Conservation (phyloP, 225 moss, liverwort and hornwort species). For the Rhytidiadelphus loreus region DNA sequence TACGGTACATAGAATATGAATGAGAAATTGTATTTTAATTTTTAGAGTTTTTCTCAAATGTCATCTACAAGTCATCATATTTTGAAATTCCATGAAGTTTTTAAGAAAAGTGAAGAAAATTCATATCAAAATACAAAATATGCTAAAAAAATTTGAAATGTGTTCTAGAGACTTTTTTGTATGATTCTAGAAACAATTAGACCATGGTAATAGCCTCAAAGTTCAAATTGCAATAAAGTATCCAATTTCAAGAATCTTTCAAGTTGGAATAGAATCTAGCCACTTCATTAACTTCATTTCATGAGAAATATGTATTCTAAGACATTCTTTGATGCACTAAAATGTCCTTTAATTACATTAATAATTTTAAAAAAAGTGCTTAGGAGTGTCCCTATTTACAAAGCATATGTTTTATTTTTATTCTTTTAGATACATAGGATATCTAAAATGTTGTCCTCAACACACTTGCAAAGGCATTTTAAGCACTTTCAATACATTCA, state of each 20-base stretch:
- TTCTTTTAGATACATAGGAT: too few species aligned
- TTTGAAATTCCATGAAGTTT: neutral
- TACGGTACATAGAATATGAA: neutral
- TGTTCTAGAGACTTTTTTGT: too few species aligned
- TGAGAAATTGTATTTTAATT: neutral
- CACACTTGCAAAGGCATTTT: too few species aligned
- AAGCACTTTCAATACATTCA: too few species aligned
- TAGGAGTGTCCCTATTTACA: too few species aligned
- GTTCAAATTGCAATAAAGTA: neutral
- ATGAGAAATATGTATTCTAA: neutral
- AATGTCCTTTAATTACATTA: neutral
- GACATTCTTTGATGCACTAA: neutral
- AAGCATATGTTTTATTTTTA: neutral
- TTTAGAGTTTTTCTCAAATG: neutral
- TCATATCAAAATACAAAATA: too few species aligned
- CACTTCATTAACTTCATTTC: neutral
- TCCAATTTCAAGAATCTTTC: neutral
- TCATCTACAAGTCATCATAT: too few species aligned
- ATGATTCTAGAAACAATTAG: neutral
- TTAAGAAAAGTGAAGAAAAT: too few species aligned
- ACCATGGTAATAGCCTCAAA: neutral
- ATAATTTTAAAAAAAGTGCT: neutral
- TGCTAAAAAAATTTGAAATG: too few species aligned
- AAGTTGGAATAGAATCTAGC: neutral
- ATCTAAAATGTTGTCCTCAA: too few species aligned